A percentile compares a stretch with the other conserved stretches of the same genome.
These are phyloP conservation scores for Aureobasidium pullulans DNA, from an alignment of 2,329 filamentous ascomycete species.

Conservation along the genomic window DNA sequence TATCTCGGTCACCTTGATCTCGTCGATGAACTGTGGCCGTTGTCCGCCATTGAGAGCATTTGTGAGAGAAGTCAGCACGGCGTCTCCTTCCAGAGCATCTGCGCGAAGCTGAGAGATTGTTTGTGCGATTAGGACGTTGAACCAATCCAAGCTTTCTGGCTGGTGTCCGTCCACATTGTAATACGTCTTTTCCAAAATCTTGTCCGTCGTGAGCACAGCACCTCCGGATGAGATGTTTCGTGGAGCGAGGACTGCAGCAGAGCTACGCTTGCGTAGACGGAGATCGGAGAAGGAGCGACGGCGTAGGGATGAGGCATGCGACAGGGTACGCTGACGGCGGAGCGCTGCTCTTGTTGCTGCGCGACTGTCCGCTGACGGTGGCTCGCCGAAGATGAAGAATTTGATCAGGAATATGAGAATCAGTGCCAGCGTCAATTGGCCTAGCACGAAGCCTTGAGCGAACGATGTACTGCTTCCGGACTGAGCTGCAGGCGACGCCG, in stretches of 20 bases:
- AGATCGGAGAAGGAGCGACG: constrained; percentile 30
- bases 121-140: constrained; percentile 94
- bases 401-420: constrained; percentile 94
- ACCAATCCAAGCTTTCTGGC: constrained; percentile 95
- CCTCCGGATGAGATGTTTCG: constrained; percentile 25
- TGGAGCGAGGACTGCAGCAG: constrained; percentile 52
- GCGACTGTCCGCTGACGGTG: constrained; percentile 73
- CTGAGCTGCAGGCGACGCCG: neutral
- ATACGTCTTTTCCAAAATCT: constrained; percentile 92
- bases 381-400: constrained; percentile 98
- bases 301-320: constrained; percentile 47
- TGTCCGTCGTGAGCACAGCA: constrained; percentile 67
- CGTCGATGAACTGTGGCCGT: constrained; percentile 85
- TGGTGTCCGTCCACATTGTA: constrained; percentile 95
- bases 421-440: constrained; percentile 85
- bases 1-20: constrained; percentile 89
- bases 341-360: constrained; percentile 69
- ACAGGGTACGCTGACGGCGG: constrained; percentile 63
- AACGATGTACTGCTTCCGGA: constrained; percentile 59
- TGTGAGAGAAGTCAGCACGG: constrained; percentile 77
- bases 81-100: constrained; percentile 86
- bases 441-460: constrained; percentile 85
- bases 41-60: constrained; percentile 76
- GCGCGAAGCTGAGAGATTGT: constrained; percentile 92
- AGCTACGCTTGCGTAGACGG: constrained; percentile 50